Base-by-base conservation (phyloP, 2,329 filamentous ascomycete genomes). In the Colletotrichum caudatum region DNA sequence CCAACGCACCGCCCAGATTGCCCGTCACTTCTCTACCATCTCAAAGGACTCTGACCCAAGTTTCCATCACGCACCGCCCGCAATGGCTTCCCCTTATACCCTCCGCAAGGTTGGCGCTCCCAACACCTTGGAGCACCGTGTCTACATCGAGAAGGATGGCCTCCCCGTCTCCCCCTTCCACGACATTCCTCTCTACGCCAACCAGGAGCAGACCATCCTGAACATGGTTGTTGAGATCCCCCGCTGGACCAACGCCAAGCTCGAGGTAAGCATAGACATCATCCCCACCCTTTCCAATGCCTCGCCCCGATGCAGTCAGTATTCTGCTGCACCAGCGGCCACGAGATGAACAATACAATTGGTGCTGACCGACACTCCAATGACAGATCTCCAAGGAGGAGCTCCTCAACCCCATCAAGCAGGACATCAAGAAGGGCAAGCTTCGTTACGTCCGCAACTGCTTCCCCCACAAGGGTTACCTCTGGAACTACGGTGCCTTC, bases 401-500 rank as follows among this genome's bases (percentile, higher is more conserved):
- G 85, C 89, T 93, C 81, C 92, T 98, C 83, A 98, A 98, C 89
- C 95, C 95, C 82, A 97, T 98, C 89, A 98, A 98, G 92, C 96
- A 99, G 89, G 96, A 99, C 84, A 90, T 91, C 84, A 98, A 99
- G 93, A 98, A 99, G 90, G 96, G 95, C 90, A 98, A 98, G 91
- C 94, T 98, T 80, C 94, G 96, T 81, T 99, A 92, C 83, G 96
- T 99, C 83, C 94, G 96, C 87, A 99, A 99, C 92, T 99, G 96
- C 92, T 99, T 99, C 91, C 96, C 96, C 79, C 96, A 99, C 93
- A 98, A 99, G 91, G 96, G 96, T 77, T 99, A 99, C 86, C 94
- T 99, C 79, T 99, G 96, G 96, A 99, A 99, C 91, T 99, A 99
- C 87, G 96, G 96, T 87, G 95, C 95, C 84, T 98, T 99, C 92